Base-by-base conservation (phyloP, 2,329 filamentous ascomycete genomes). In the Leptosphaerulina australis region DNA sequence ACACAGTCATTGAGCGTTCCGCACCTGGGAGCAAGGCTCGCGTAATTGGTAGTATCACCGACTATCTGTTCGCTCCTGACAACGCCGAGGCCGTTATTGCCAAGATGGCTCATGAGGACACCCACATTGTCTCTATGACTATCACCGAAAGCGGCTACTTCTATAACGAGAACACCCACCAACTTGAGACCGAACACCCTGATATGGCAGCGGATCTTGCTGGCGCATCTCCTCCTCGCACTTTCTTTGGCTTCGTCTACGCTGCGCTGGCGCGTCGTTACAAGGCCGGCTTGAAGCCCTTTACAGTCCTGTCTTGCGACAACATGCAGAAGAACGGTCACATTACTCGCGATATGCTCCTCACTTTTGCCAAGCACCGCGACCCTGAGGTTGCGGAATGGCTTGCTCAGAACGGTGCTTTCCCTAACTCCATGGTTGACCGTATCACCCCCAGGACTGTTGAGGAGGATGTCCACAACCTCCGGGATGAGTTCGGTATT, bases 381-480 rank as follows among this genome's bases (percentile, higher is more conserved):
- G 50, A 67, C 40, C 56, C 60, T 4, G 58, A 65, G 33, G 50
- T 67, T 20, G 63, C 63, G 24, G 51, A 53, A 25, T 67, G 63
- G 63, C 58, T 67, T 14, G 57, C 60, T 34, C 49, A 58, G 48
- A 63, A 65, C 33, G 63, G 63, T 45, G 63, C 63, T 24, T 67
- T 67, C 58, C 63, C 63, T 44, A 67, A 67, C 59, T 63, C 59
- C 41, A 67, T 67, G 63, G 63, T 67, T 5, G 63, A 67, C 56
- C 58, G 63, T n/a, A 67, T 67, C 39, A 67, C 63, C 14, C 63
- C 63, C 20, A 53, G 62, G 25, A 67, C 63, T 25, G 54, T 55
- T 11, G 60, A 64, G 8, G 56, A 53, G 25, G 62, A 67, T 53
- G 62, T 60, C 31, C 14, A 39, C 43, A 53, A 39, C 40, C 54